Evolutionary conservation across 2,329 filamentous ascomycete genomes (phyloP).

Genomic region (Shiraia sp.): DNA sequence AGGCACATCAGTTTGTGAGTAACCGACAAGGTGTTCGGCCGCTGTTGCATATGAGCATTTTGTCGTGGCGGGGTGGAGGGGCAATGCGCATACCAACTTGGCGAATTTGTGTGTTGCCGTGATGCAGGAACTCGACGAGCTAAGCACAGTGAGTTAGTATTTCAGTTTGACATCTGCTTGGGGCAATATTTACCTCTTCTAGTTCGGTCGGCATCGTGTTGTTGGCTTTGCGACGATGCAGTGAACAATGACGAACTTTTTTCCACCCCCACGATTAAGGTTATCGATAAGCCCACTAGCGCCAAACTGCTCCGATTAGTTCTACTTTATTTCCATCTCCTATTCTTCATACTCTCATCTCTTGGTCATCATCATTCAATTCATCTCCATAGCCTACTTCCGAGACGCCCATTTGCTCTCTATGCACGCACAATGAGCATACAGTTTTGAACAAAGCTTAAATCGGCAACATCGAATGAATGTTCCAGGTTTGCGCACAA

Average conservation of each 20-base stretch:
- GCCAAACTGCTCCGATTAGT: conserved; percentile 1
- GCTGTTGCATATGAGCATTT: conserved; percentile 54
- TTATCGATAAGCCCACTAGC: conserved; percentile 39
- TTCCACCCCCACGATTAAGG: conserved; percentile 21
- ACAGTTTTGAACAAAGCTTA: no score
- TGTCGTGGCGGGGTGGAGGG: conserved; percentile 26
- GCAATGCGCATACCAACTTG: conserved; percentile 64
- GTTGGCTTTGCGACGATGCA: conserved; percentile 16
- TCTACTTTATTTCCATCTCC: neutral
- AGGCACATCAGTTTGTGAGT: conserved; percentile 71
- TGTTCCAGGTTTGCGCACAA: no score
- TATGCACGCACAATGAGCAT: no score
- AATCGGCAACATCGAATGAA: no score
- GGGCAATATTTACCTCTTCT: conserved; percentile 48
- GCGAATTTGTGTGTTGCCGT: conserved; percentile 89
- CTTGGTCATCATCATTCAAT: no score
- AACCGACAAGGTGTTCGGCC: conserved; percentile 84
- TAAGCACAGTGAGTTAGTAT: conserved; percentile 59
- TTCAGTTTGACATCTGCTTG: neutral
- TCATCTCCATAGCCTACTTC: no score
- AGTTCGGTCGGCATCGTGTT: conserved; percentile 54
- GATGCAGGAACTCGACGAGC: conserved; percentile 91
- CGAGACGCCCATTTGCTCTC: no score
- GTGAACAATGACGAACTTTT: conserved; percentile 34
- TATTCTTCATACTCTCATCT: no score